phyloP scores from a whole-genome alignment of 2,329 filamentous ascomycete species.

The Botrytis medusae region DNA sequence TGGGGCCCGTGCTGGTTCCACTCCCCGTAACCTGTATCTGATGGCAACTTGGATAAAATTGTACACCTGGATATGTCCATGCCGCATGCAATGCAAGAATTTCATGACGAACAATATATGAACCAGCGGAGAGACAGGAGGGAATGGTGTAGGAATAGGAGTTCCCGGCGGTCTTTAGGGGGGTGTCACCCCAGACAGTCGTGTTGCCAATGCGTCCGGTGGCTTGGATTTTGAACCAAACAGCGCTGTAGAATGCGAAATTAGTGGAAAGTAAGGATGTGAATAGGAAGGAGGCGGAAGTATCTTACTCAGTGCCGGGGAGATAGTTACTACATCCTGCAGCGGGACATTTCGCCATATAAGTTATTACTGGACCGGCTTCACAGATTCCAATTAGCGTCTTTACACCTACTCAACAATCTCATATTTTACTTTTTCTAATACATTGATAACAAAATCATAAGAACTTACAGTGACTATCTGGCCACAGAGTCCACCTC shows the following conservation, averaged over 20 bases:
- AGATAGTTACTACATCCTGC: slow-evolving; percentile 50
- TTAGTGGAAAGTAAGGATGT: not conserved
- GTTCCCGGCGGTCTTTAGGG: slow-evolving; percentile 40
- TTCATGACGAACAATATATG: slow-evolving; percentile 57
- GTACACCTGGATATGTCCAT: slow-evolving; percentile 35
- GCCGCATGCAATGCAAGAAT: slow-evolving; percentile 50
- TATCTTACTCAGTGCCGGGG: slow-evolving; percentile 45
- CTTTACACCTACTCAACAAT: not conserved
- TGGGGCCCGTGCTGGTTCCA: slow-evolving; percentile 45
- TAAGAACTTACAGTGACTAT: slow-evolving; percentile 34
- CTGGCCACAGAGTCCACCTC: slow-evolving; percentile 54
- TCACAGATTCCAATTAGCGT: not conserved
- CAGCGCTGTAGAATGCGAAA: not conserved
- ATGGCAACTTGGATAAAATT: slow-evolving; percentile 38
- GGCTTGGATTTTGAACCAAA: slow-evolving; percentile 52
- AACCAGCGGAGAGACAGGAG: slow-evolving; percentile 51
- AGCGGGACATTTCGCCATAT: slow-evolving; percentile 57
- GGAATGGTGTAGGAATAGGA: slow-evolving; percentile 53
- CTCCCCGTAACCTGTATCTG: slow-evolving; percentile 50
- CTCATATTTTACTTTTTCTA: too few relatives aligned
- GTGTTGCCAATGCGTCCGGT: slow-evolving; percentile 30
- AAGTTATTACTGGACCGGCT: slow-evolving; percentile 56
- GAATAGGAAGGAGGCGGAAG: fast-evolving
- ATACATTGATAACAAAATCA: not conserved
- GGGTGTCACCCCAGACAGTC: slow-evolving; percentile 34